Base-by-base conservation (phyloP, 768 basidiomycete genomes). In the Mycena galopus region DNA sequence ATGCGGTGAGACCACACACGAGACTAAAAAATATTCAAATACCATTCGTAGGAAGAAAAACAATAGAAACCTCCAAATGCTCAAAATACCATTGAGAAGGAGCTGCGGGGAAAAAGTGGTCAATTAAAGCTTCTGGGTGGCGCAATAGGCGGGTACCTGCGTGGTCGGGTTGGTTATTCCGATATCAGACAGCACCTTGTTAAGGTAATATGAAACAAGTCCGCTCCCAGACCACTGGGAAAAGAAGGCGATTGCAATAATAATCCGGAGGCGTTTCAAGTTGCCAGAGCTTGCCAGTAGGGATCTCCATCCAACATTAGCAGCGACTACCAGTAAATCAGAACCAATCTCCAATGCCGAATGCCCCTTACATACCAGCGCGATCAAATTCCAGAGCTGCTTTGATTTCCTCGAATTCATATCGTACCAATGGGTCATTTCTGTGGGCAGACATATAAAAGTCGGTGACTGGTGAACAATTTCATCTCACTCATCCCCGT, bases 171-270 rank as follows among this genome's bases (percentile, higher is more conserved):
- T 82, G 12, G 88, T 90, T 78, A 94, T 92, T 67, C 91, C 92
- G 65, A 93, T 92, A 67, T 87, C 84, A 71, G 87, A 80, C 79
- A 96, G 90, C 58, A 95, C 91, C 80, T 88, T 86, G 82, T 86
- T 91, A 76, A 95, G 88, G 84, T 95, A 95, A 85, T 92, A 94
- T 4, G 92, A 94, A 51, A 93, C 91, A 68, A 95, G 91, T 78
- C 94, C 94, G 77, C 94, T 94, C 19, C 93, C 94, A 12, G 92
- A 94, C 92, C 93, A 94, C 77, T 93, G 92, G 4, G 93, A 6
- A 35, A 39, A 94, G 86, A 92, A 92, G 50, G 92, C 93, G 65
- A 95, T 84, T 53, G 91, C 92, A 73, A 93, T 78, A 79, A 95
- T 92, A 80, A 95, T 92, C 67, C 87, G 83, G 86, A 95, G 87